Percentiles rank a stretch among this genome's conserved stretches.
phyloP scores from a whole-genome alignment of 169 alveolate genomes.

The Plasmodium billcollinsi region DNA sequence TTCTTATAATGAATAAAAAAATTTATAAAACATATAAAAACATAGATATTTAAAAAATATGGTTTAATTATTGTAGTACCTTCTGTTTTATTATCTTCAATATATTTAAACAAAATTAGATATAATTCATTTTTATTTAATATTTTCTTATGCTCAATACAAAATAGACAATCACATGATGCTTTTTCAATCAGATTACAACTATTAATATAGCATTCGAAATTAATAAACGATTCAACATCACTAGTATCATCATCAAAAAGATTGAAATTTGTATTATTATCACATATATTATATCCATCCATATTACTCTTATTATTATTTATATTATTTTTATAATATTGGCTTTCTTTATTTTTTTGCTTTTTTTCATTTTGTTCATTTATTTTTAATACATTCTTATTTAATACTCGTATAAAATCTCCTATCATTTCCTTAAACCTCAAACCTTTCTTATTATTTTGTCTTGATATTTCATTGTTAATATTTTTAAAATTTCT shows the following conservation, averaged over 20 bases:
- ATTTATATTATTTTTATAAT: not conserved
- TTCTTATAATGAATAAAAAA: constrained; percentile 31
- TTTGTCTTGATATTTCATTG: constrained; percentile 58
- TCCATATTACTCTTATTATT: too few species aligned
- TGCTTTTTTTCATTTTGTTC: not conserved
- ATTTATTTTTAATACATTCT: constrained; percentile 16
- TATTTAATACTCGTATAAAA: constrained; percentile 34
- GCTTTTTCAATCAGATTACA: constrained; percentile 2
- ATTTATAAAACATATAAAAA: constrained; percentile 40
- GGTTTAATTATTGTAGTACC: constrained; percentile 30
- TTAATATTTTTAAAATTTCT: constrained; percentile 68
- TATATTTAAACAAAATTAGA: constrained; percentile 26
- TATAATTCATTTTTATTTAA: constrained; percentile 26
- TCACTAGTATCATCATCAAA: not conserved
- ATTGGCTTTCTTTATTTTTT: not conserved
- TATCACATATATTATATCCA: not conserved
- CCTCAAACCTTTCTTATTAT: constrained; percentile 33
- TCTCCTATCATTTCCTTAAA: constrained; percentile 23
- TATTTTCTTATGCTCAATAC: constrained; percentile 14
- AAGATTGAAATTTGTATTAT: not conserved
- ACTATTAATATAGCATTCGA: not conserved
- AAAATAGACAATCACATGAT: constrained; percentile 30
- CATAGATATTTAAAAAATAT: constrained; percentile 44
- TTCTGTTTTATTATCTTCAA: constrained; percentile 36
- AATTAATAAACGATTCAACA: constrained; percentile 8